Evolutionary conservation across 768 basidiomycete species (phyloP).

Genomic region (Phanerodontia chrysosporium): DNA sequence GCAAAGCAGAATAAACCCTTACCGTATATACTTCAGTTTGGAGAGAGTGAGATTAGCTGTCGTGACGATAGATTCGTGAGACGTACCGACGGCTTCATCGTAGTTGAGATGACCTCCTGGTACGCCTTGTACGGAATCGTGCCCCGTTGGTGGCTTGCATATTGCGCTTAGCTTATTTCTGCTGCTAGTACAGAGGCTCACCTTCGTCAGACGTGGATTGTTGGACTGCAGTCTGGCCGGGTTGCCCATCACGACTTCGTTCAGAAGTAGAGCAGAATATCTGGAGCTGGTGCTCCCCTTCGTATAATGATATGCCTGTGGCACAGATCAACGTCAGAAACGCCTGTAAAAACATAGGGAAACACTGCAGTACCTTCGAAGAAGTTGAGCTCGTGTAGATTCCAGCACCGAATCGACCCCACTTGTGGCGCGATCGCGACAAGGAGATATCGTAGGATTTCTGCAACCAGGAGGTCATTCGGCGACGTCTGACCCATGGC

Average conservation of each 20-base stretch:
- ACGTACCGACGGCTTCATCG: conserved; percentile 24
- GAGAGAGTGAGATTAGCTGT: no score
- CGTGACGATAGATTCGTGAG: neutral
- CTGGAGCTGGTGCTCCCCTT: neutral
- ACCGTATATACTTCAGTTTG: neutral
- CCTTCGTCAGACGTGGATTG: no score
- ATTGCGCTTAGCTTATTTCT: neutral
- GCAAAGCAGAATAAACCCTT: no score
- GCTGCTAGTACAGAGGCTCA: no score
- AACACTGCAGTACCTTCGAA: conserved; percentile 6
- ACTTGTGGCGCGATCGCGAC: neutral
- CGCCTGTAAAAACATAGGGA: no score
- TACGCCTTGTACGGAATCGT: conserved; percentile 23
- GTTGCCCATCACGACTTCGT: conserved; percentile 27
- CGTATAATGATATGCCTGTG: conserved; percentile 5
- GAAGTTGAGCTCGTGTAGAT: conserved; percentile 12
- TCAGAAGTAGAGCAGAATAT: conserved; percentile 5
- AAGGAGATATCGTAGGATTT: neutral
- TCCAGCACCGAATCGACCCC: conserved; percentile 8
- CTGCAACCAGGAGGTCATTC: neutral
- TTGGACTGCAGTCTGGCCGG: no score
- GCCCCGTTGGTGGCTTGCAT: conserved; percentile 19
- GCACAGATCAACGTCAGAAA: no score
- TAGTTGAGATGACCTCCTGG: conserved; percentile 21
- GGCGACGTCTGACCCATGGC: no score